Base-by-base conservation (phyloP, 129 eudicot genomes). In the Centaurea solstitialis region DNA sequence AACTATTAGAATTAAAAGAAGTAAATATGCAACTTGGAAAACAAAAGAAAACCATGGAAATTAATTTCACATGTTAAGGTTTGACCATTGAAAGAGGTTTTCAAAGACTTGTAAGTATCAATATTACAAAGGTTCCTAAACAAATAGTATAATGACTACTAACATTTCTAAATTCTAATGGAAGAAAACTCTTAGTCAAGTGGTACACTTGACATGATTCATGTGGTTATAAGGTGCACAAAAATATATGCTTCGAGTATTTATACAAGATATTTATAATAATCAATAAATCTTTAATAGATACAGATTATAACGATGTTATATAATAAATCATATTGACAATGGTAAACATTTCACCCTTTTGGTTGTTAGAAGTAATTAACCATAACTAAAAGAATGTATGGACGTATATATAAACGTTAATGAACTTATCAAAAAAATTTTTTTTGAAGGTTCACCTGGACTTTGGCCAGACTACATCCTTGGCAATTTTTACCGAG, bases 181-280 rank as follows among this genome's bases (percentile, higher is more conserved):
- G 39, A 15, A 40, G 40, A 17, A 65, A 75, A 81, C 15, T n/a
- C 76, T 66, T 22, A 41, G 81, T 82, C 81, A 82, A 75, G 68
- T 9, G 80, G 76, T 22, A 13, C 65, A 57, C 71, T 82, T 38
- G 40, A 75, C 70, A 81, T 68, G 8, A 79, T 70, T 33, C 76
- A 79, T 57, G 59, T 70, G 76, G 20, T 30, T 69, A 53, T 20
- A 11, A 17, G 6, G 39, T 64, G 23, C n/a, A 0, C 67, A 28
- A 8, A 35, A 9, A 33, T 69, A 18, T 69, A 15, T 30, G 0
- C 24, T 30, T 33, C 3, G 23, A 69, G 33, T 68, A 69, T 69
- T 68, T 68, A 11, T 4, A 28, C 12, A 13, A 13, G 13, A 2
- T 47, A n/a, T 15, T 3, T 5, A 47, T 47, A 47, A 15, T 47